Base-by-base conservation (phyloP, 331 rosid species). In the Prunus yedoensis region DNA sequence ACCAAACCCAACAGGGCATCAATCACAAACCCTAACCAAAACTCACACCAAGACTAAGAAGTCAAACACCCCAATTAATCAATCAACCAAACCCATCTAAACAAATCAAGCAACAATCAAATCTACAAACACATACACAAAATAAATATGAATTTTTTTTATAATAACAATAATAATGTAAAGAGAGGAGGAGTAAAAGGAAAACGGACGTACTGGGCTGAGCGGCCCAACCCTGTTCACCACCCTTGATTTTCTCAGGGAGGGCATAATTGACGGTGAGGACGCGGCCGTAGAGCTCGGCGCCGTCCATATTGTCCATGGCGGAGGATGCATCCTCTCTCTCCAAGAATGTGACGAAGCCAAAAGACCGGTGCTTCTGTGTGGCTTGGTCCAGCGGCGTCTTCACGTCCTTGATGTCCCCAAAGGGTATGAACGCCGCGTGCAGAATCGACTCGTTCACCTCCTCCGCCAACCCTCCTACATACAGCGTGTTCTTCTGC, bases 181-280 rank as follows among this genome's bases (percentile, higher is more conserved):
- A 43, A 23, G 10, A 57, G 2, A 4, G 25, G 25, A 61, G 25
- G 65, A 73, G 56, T 13, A 15, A 28, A 35, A 18, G 45, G 52
- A 51, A 5, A 21, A 1, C 43, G 27, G 73, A 73, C 81, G 10
- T 82, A 93, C 97, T 85, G 64, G 98, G 98, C 77, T 94, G 98
- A 2, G 98, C 98, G 54, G 98, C 98, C 98, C 97, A 94, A 15
- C 98, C 98, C 68, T 89, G 97, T 78, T 94, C 97, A 45, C 96
- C 98, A 53, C 98, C 98, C 92, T 94, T 94, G 68, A 94, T 94
- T 5, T 70, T 70, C 79, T 91, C 98, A 4, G 97, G 97, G 30
- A 90, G 91, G 60, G 98, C 98, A 43, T 94, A 94, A 41, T 94
- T 94, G 78, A 92, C 98, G 47, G 98, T 94, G 78, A 94, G 96